Base-by-base conservation (phyloP, 2,329 filamentous ascomycete genomes). In the Paramyrothecium sp. region DNA sequence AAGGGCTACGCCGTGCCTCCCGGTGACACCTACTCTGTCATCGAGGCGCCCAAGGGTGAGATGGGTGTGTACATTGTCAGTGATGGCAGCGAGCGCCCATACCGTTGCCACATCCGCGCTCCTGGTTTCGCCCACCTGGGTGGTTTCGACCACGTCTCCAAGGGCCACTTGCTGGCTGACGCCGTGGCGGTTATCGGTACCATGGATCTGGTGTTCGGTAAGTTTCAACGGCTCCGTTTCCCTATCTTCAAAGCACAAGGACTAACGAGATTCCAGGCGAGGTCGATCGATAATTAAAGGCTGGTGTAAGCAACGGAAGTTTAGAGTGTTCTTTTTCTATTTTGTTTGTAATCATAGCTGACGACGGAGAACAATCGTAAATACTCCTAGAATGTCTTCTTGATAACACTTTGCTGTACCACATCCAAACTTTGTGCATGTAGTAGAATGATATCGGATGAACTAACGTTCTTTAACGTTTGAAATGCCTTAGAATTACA, bases 41-140 rank as follows among this genome's bases (percentile, higher is more conserved):
- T 99, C 63, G 95, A 99, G 82, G 95, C 96, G n/a, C 95, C 95
- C 60, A 99, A 99, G 89, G 95, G 95, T 69, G 95, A 99, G 81
- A 99, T 99, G 95, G 95, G 90, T 74, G 95, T 99, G 49, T 99
- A 90, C 74, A 80, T 99, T 54, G 95, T 99, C 69, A 96, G 91
- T 72, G 95, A 99, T 72, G 95, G 95, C 62, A 95, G 88, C 73
- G 95, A 99, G 84, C 84, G 95, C 71, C 95, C 95, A 51, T 99
- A 99, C 81, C 86, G 96, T 70, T 97, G 95, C 79, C 96, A 97
- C 81, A 97, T 99, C 68, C 88, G 95, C 68, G 94, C 96, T 41
- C 95, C 95, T 58, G 95, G 95, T 61, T 99, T 99, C 71, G 95
- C 95, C 62, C 96, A 99, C 78, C 78, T 99, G 75, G 86, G 86